A percentile compares a stretch with the other conserved stretches of the same genome.
These are phyloP conservation scores for Chenopodium formosanum DNA, from an alignment of 148 eudicot genomes.

Conservation along the genomic window DNA sequence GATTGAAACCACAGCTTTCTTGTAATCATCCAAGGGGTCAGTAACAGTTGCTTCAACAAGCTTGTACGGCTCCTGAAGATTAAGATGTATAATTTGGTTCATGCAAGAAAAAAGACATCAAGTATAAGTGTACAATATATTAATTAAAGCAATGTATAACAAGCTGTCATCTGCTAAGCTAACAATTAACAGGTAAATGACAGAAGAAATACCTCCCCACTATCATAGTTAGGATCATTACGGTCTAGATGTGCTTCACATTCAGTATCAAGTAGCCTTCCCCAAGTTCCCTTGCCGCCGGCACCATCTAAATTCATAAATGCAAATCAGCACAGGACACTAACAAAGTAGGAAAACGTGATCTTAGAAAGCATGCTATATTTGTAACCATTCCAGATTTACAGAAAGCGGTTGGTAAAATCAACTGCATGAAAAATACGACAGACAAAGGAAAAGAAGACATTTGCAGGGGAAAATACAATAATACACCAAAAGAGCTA, in stretches of 20 bases:
- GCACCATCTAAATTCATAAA: constrained; percentile 65
- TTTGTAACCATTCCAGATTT: neutral
- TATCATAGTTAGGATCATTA: constrained; percentile 95
- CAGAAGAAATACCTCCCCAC: constrained; percentile 72
- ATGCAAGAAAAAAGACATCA: neutral
- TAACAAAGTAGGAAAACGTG: neutral
- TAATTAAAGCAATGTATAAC: neutral
- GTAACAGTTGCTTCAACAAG: constrained; percentile 71
- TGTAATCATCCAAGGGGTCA: constrained; percentile 93
- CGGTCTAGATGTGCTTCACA: constrained; percentile 67
- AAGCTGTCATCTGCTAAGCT: constrained; percentile 1
- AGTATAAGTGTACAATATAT: neutral
- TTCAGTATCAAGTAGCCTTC: constrained; percentile 84
- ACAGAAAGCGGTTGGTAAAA: neutral
- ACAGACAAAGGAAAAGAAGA: neutral
- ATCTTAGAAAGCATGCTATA: neutral
- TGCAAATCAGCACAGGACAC: neutral
- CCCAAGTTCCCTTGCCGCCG: constrained; percentile 99
- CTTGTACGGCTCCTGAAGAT: constrained; percentile 80
- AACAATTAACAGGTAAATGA: neutral
- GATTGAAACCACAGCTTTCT: constrained; percentile 83
- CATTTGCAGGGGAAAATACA: neutral
- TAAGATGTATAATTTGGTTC: constrained; percentile 2
- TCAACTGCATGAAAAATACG: neutral
- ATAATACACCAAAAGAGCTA: neutral